Evolutionary conservation across 768 basidiomycete genomes (phyloP), one percentile per base, ranked within the genome.

Genomic region (Panaeolus cyanescens): DNA sequence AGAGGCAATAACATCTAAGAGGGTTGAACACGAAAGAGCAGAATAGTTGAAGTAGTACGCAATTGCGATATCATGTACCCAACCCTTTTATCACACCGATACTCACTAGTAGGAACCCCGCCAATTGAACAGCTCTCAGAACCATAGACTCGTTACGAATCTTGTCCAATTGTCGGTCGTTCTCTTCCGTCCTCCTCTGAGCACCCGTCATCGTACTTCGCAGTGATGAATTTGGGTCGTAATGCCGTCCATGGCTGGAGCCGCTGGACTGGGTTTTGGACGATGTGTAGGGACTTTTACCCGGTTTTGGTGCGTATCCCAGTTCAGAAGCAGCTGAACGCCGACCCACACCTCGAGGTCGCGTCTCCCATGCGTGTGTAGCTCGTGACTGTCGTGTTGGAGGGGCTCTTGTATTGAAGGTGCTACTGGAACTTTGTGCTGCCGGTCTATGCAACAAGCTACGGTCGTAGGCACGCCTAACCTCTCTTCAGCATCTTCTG

Each of bases 381-480:
- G 80, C 78, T 7, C 77, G 73, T 13, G 77, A 59, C 3, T 68
- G 63, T 66, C 68, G 70, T 39, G 68, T 59, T 31, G 69, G 67
- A 17, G 70, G 77, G 33, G 67, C 67, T 34, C 60, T 69, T 10
- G 68, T 69, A 31, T 71, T 56, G 57, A 68, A 73, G 15, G 64
- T 34, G 45, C 64, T 56, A 55, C 60, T 53, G 56, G 64, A 39
- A 28, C 61, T 40, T 7, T 63, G 57, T 56, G 67, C 50, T 32
- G 65, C 55, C n/a, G 67, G 61, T 32, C 72, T 70, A 25, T 76
- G 74, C 19, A 74, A 71, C 33, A 80, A 69, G 25, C 72, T 76
- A 10, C 79, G 76, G 61, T 83, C 82, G 65, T 82, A 83, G 4
- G 79, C 73, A 40, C 80, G 77, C 42, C 81, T 82, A 33, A 25